phyloP scores from a whole-genome alignment of 2,329 filamentous ascomycete genomes.

The Claviceps arundinis region DNA sequence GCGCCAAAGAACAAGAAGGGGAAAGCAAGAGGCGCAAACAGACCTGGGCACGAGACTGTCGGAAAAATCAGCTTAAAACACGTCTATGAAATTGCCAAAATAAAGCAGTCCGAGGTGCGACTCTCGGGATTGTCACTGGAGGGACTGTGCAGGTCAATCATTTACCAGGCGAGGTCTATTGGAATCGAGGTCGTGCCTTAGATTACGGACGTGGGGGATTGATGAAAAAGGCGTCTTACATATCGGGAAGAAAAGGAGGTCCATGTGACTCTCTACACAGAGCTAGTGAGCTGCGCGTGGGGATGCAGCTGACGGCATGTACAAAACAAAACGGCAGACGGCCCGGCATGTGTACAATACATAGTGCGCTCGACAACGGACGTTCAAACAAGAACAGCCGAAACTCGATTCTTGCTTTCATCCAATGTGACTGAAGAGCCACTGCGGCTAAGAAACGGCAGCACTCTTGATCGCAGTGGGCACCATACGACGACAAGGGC shows the following conservation, averaged over 20 bases:
- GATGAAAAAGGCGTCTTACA: not conserved
- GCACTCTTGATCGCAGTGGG: no score
- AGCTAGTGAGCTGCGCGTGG: not conserved
- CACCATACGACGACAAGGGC: no score
- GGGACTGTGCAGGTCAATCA: constrained; percentile 59
- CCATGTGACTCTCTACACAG: not conserved
- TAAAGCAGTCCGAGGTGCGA: constrained; percentile 71
- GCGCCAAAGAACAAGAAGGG: constrained; percentile 60
- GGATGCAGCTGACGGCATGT: not conserved
- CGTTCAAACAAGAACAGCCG: no score
- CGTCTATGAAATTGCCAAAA: constrained; percentile 93
- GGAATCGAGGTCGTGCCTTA: constrained; percentile 58
- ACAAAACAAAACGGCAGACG: not conserved
- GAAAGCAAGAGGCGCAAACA: constrained; percentile 63
- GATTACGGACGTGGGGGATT: not conserved
- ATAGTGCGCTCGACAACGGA: not conserved
- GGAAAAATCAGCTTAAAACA: constrained; percentile 87
- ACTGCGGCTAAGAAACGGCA: not conserved
- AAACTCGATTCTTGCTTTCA: not conserved
- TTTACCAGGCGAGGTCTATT: constrained; percentile 62
- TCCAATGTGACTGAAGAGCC: not conserved
- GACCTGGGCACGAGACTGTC: constrained; percentile 63
- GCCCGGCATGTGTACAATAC: not conserved
- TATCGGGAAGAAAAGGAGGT: not conserved
- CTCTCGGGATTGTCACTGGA: constrained; percentile 59